Evolutionary conservation across 352 stramenopile species (phyloP), one percentile per base, ranked within the genome.

Genomic region (Phytopythium boreale): DNA sequence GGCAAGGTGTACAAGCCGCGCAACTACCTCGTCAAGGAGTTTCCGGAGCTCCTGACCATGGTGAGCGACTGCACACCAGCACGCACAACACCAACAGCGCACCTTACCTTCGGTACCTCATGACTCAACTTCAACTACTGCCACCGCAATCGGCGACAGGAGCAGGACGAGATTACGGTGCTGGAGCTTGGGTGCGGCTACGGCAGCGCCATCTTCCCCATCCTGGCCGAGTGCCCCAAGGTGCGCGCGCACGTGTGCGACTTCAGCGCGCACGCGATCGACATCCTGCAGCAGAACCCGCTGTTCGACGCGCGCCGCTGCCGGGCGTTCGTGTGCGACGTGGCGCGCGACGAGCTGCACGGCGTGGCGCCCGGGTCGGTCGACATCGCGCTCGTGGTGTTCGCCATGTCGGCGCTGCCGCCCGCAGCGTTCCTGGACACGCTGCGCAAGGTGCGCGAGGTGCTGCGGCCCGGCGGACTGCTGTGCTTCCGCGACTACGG

Each of bases 401-500:
- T 96, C 59, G 85, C 93, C 36, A 68, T 96, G 50, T 95, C 84
- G 47, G 84, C 84, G 15, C 69, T 96, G 51, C 79, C 77, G 19
- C 88, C 87, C 6, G 67, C 78, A 39, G 69, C 78, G 8, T 88
- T 93, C 36, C 55, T 41, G 1, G 46, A 60, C 24, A 80, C 82
- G 26, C 47, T 96, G 43, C 56, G 64, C n/a, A 89, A 91, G 58
- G 76, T 94, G 22, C 82, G 71, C 49, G 47, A 66, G 15, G 74
- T 75, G 7, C 64, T 92, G 39, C 78, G 75, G 31, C 80, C 77
- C 14, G 88, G 85, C 15, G 88, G 87, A 8, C 65, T 92, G 52
- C 74, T 95, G 26, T 95, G 86, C 71, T 93, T 96, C 43, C 82
- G 88, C 31, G 88, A 96, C 72, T 96, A 95, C 47, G 88, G 84